Evolutionary conservation across 129 eudicot genomes (phyloP).

Genomic region (Erigeron canadensis): DNA sequence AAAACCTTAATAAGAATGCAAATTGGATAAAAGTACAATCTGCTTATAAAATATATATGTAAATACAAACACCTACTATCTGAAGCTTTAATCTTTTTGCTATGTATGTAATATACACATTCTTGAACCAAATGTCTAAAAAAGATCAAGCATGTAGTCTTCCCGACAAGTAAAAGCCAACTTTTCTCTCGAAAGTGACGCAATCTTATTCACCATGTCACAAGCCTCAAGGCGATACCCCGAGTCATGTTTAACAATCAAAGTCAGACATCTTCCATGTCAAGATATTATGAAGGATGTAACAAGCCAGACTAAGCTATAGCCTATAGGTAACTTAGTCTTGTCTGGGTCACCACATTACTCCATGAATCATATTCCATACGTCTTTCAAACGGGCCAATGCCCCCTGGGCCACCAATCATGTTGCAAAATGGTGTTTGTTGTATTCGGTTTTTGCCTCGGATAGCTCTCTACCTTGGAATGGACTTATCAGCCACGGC

Average conservation of each 20-base stretch:
- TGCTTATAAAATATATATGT: not conserved
- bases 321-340: constrained; percentile 67
- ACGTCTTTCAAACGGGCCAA: constrained; percentile 67
- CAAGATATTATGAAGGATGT: constrained; percentile 82
- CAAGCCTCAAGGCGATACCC: constrained; percentile 62
- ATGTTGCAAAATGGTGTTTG: constrained; percentile 61
- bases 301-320: constrained; percentile 65
- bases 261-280: constrained; percentile 66
- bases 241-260: constrained; percentile 48
- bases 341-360: constrained; percentile 96
- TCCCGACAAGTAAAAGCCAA: constrained; percentile 51
- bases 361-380: constrained; percentile 79
- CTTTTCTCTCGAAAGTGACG: constrained; percentile 54
- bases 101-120: constrained; percentile 30
- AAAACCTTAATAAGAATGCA: not conserved
- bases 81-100: constrained; percentile 21
- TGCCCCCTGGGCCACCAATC: constrained; percentile 61
- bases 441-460: constrained; percentile 57
- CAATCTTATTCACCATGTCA: constrained; percentile 47
- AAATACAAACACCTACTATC: constrained; percentile 6
- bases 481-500: constrained; percentile 91
- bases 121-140: constrained; percentile 15
- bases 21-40: not conserved
- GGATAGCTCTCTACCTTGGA: constrained; percentile 48
- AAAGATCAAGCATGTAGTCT: constrained; percentile 36